A percentile compares a stretch with the other conserved stretches of the same genome.
phyloP scores from a whole-genome alignment of 768 basidiomycete genomes.

The Tulasnella sp. region DNA sequence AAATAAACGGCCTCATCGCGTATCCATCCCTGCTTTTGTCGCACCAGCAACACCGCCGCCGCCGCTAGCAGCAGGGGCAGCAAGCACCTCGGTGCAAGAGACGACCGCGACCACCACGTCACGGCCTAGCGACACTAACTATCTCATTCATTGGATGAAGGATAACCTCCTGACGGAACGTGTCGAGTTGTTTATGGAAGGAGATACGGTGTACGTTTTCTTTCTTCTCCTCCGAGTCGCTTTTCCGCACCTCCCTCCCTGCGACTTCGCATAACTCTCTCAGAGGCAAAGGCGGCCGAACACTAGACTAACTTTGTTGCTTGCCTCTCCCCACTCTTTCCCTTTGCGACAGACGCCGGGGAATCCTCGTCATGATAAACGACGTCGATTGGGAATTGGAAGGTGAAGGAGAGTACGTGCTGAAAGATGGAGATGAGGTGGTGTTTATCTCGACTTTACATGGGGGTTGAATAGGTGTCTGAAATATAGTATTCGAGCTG shows the following conservation, averaged over 20 bases:
- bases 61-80: conserved; percentile 17
- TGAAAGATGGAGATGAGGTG: conserved; percentile 76
- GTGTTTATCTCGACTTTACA: conserved; percentile 96
- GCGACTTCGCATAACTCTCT: too few species aligned
- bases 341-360: conserved; percentile 64
- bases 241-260: too few species aligned
- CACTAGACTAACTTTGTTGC: neutral
- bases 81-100: too few species aligned
- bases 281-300: too few species aligned
- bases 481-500: too few species aligned
- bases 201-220: conserved; percentile 63
- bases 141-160: conserved; percentile 70
- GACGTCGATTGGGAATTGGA: conserved; percentile 98
- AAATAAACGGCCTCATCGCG: conserved; percentile 50
- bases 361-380: conserved; percentile 93
- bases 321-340: neutral
- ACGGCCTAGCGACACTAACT: conserved; percentile 53
- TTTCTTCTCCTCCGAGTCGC: too few species aligned
- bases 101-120: conserved; percentile 30
- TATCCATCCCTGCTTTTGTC: conserved; percentile 49
- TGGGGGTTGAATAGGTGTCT: conserved; percentile 69
- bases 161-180: conserved; percentile 74
- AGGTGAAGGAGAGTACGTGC: conserved; percentile 77
- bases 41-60: conserved; percentile 20
- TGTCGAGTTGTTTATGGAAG: conserved; percentile 82